Evolutionary conservation across 441 rosid genomes (phyloP), one percentile per base, ranked within the genome.

Genomic region (Gossypium davidsonii): DNA sequence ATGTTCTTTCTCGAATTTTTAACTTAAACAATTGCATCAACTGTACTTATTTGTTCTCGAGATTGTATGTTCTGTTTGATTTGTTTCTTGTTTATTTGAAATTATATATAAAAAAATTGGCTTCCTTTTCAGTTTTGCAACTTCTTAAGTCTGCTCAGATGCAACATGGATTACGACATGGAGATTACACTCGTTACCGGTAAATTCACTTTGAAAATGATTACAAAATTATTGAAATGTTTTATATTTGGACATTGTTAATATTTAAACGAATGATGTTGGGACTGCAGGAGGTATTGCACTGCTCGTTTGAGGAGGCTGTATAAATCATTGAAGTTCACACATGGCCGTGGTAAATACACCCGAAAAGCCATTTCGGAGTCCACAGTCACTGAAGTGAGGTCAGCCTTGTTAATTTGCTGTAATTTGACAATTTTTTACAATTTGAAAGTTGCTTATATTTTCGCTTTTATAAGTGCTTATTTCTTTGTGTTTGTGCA

Each of bases 81-180:
- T 17, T 12, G 25, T 21, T 56, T 42, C n/a, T 6, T 6, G 3
- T 46, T 67, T 52, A 23, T 57, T 52, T 34, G 18, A 4, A 49
- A 51, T 18, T 14, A 3, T 28, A 61, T 7, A 12, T 49, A 12
- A 34, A 6, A 72, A 52, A 26, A 48, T 25, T 10, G 70, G 53
- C 44, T 15, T 66, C 57, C 25, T 20, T 37, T 10, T 58, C 86
- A 93, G 99, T 93, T 72, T 78, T 93, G 85, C 97, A 91, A 87
- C 89, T 96, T 53, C 82, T 91, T 78, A 91, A 91, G 77, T 78
- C 97, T 64, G 89, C 98, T 58, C 97, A 96, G 81, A 89, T 93
- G 91, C 99, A 96, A 83, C 99, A 96, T 75, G 99, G 98, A 67
- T 75, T 96, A 86, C 93, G 97, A 67, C 99, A 89, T 53, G 97